A percentile compares a stretch with the other conserved stretches of the same genome.
Conservation (phyloP, 257 asterid species). For the Solanum tarijense region DNA sequence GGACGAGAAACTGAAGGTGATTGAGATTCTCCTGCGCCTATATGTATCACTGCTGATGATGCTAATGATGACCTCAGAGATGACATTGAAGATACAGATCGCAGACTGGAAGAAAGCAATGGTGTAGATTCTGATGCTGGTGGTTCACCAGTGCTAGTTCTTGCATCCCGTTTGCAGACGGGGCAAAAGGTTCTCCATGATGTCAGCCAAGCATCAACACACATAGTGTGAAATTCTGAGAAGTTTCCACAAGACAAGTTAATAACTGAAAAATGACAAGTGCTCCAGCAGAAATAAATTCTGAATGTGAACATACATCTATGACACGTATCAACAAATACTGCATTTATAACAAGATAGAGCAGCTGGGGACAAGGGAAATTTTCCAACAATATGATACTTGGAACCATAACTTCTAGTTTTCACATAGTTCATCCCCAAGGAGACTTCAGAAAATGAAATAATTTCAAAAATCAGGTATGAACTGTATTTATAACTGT, state of each 20-base stretch:
- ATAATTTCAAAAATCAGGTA: neutral
- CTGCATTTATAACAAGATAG: neutral
- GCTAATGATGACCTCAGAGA: constrained; percentile 43
- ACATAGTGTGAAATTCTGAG: constrained; percentile 64
- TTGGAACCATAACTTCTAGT: neutral
- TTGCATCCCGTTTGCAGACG: constrained; percentile 84
- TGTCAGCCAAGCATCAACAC: constrained; percentile 78
- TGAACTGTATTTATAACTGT: neutral
- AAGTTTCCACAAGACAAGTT: neutral
- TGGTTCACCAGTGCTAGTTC: constrained; percentile 42
- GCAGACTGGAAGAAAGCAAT: constrained; percentile 35
- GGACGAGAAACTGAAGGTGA: constrained; percentile 24
- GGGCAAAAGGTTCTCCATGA: constrained; percentile 94
- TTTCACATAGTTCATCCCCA: neutral
- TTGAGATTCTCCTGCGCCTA: constrained; percentile 22
- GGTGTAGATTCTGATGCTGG: constrained; percentile 84
- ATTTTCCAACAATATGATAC: neutral
- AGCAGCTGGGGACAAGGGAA: neutral
- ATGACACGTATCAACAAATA: neutral
- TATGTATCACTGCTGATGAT: constrained; percentile 44
- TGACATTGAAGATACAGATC: constrained; percentile 21
- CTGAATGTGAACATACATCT: neutral
- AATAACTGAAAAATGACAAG: neutral
- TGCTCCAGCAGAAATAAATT: neutral
- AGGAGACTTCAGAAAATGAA: neutral